Evolutionary conservation across 116 monocot genomes (phyloP).

Genomic region (Zostera marina): DNA sequence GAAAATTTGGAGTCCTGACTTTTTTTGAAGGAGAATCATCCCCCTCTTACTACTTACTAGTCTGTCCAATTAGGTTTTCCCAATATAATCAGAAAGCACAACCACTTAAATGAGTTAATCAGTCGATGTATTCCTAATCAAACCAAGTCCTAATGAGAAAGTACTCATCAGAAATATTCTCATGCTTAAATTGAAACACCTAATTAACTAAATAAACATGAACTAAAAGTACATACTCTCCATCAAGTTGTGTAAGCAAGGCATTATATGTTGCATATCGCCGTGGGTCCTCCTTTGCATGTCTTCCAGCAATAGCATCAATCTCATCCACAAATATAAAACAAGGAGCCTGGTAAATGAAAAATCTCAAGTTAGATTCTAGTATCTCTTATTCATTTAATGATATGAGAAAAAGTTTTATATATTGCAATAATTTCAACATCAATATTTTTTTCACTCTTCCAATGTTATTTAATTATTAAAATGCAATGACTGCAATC

Average conservation of each 20-base stretch:
- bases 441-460: background rate
- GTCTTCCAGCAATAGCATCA: slow-evolving; percentile 87
- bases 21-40: too few relatives aligned
- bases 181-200: background rate
- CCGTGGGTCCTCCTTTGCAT: slow-evolving; percentile 71
- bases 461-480: too few relatives aligned
- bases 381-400: background rate
- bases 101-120: too few relatives aligned
- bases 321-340: slow-evolving; percentile 90
- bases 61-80: too few relatives aligned
- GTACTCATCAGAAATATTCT: too few relatives aligned
- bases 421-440: background rate
- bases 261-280: slow-evolving; percentile 82
- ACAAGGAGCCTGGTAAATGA: slow-evolving; percentile 48
- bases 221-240: slow-evolving; percentile 41
- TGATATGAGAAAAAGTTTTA: background rate
- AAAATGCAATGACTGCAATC: too few relatives aligned
- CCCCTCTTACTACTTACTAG: too few relatives aligned
- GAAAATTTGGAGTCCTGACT: too few relatives aligned
- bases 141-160: too few relatives aligned
- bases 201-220: background rate
- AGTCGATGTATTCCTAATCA: too few relatives aligned
- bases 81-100: too few relatives aligned
- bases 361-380: background rate
- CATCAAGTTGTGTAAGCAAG: slow-evolving; percentile 71